Evolutionary conservation across 345 rosid species (phyloP), one percentile per base, ranked within the genome.

Genomic region (Linum lewisii): DNA sequence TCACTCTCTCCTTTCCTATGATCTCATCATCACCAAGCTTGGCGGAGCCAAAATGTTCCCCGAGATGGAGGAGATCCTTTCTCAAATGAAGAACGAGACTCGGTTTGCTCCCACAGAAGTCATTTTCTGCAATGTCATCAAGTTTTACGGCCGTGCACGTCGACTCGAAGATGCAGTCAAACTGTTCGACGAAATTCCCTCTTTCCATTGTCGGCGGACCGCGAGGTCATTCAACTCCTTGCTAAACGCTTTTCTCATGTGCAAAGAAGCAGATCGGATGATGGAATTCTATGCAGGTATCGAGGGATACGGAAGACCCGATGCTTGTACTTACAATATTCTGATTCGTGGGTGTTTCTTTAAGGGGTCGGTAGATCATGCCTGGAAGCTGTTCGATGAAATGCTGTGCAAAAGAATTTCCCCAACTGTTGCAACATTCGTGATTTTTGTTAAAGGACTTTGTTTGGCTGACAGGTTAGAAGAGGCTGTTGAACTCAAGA

Each of bases 261-360:
- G 83, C 63, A 29, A 73, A 2, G 72, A 72, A n/a, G 73, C 77
- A 45, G 80, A 78, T 13, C 67, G 67, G 61, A 72, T 79, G 82
- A 69, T 38, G 24, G 75, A 79, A 1, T n/a, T 77, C 7, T 63
- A 79, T 57, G 56, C 21, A 50, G 37, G 64, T 55, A 57, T 82
- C 69, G 82, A 72, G 61, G 58, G 74, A 59, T 66, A 45, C 54
- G 77, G 62, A 9, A 60, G 57, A 57, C 83, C 90, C 3, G 93
- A 92, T 69, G 76, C 82, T 44, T 88, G 96, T 57, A 92, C 90
- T 50, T 92, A 72, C 66, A 88, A 86, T 62, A 74, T 88, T 66
- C 15, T 84, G 79, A 84, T 91, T 45, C 62, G 71, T 20, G 81
- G 76, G 5, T 71, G 69, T 51, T 64, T 70, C 21, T 47, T 53